Conservation (phyloP, 345 rosid species). For the Populus pruinosa region DNA sequence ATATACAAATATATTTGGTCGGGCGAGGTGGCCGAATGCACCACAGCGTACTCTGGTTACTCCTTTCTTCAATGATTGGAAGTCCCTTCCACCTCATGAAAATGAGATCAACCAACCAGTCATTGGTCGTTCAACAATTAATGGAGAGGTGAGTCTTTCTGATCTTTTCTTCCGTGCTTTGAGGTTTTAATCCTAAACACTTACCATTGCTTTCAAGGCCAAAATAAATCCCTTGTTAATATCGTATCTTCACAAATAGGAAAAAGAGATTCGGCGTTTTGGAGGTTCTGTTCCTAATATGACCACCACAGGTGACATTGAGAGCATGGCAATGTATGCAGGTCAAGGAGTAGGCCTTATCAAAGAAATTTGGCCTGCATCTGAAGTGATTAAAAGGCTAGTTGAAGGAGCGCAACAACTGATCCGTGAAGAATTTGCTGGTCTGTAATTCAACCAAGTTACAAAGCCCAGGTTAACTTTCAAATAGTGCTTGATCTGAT, state of each 20-base stretch:
- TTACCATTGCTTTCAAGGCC: background rate
- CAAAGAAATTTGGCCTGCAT: constrained; percentile 74
- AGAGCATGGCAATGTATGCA: constrained; percentile 91
- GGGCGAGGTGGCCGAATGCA: constrained; percentile 87
- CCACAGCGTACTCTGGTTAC: constrained; percentile 71
- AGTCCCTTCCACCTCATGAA: constrained; percentile 44
- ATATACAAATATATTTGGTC: constrained; percentile 68
- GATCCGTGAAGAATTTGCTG: constrained; percentile 33
- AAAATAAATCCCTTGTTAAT: background rate
- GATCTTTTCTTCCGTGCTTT: background rate
- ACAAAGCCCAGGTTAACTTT: background rate
- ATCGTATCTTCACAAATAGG: constrained; percentile 36
- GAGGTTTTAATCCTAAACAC: background rate
- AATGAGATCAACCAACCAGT: constrained; percentile 70
- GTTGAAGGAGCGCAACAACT: constrained; percentile 66
- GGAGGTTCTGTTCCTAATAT: constrained; percentile 72
- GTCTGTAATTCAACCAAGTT: background rate
- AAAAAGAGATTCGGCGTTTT: constrained; percentile 64
- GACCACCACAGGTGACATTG: constrained; percentile 65
- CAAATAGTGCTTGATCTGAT: background rate
- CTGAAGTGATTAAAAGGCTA: constrained; percentile 54
- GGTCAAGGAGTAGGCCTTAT: constrained; percentile 80
- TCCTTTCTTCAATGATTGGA: constrained; percentile 66
- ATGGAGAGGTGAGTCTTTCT: constrained; percentile 49
- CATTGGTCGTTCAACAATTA: constrained; percentile 63